phyloP scores from a whole-genome alignment of 2,329 filamentous ascomycete species.

The Colletotrichum truncatum region DNA sequence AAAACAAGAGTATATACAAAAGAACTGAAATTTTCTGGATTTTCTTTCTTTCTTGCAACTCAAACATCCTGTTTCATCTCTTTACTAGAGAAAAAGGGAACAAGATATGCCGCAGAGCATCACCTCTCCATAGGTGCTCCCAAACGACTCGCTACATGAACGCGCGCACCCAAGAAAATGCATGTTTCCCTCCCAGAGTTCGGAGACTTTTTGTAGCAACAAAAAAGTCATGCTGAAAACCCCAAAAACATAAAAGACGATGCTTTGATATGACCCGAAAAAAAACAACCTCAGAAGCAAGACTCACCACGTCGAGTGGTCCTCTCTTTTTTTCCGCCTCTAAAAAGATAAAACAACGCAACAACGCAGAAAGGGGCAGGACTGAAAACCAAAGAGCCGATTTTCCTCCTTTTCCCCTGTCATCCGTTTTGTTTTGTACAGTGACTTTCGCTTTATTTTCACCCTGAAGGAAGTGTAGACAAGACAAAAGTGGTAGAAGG shows the following conservation, averaged over 20 bases:
- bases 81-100: too few species aligned
- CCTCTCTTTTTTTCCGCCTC: not conserved
- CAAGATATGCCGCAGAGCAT: too few species aligned
- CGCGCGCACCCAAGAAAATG: not conserved
- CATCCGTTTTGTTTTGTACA: not conserved
- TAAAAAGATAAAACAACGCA: not conserved
- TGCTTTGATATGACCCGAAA: not conserved
- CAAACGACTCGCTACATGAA: conserved; percentile 10
- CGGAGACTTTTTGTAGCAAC: too few species aligned
- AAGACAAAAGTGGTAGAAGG: conserved; percentile 13
- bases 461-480: conserved; percentile 15
- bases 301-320: conserved; percentile 1
- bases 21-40: conserved; percentile 18
- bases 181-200: not conserved
- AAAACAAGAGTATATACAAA: conserved; percentile 20
- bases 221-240: too few species aligned
- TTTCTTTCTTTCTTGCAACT: not conserved
- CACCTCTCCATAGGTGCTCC: too few species aligned
- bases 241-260: not conserved
- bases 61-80: too few species aligned
- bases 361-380: not conserved
- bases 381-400: not conserved
- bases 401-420: not conserved
- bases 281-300: not conserved
- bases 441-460: conserved; percentile 16